Percentiles rank a stretch among this genome's conserved stretches.
phyloP scores from a whole-genome alignment of 495 filamentous ascomycete species.

The Lepidopterella palustris region DNA sequence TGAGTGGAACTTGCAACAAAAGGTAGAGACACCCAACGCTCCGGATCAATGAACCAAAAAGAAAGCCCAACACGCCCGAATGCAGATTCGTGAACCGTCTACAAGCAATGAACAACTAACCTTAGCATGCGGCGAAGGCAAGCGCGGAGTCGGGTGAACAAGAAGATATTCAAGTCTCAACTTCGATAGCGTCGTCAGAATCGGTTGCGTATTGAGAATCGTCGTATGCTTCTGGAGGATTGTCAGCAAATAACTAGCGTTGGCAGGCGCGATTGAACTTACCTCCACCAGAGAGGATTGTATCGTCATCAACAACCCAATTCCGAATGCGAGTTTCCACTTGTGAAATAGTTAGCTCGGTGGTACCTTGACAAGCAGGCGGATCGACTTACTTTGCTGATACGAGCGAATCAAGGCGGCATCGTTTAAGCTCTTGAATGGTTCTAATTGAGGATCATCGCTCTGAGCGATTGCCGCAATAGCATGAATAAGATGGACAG shows the following conservation, averaged over 20 bases:
- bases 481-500: not conserved
- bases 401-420: constrained; percentile 3
- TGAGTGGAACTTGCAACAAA: not conserved
- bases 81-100: not conserved
- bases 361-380: not conserved
- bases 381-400: not conserved
- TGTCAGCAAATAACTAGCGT: not conserved
- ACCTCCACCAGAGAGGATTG: not conserved
- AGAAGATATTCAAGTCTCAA: not conserved
- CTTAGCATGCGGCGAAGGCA: not conserved
- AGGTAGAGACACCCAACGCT: not conserved
- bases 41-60: not conserved
- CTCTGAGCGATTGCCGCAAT: not conserved
- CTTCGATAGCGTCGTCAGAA: not conserved
- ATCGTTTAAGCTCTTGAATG: constrained; percentile 4
- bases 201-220: not conserved
- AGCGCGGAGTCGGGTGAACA: not conserved
- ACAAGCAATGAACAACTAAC: not conserved
- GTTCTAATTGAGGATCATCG: constrained; percentile 11
- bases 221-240: not conserved
- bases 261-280: not conserved
- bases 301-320: not conserved
- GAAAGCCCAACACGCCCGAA: not conserved
- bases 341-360: not conserved
- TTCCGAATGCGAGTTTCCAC: not conserved